phyloP scores from a whole-genome alignment of 163 green algal species.

The Chlamydomonas reinhardtii region DNA sequence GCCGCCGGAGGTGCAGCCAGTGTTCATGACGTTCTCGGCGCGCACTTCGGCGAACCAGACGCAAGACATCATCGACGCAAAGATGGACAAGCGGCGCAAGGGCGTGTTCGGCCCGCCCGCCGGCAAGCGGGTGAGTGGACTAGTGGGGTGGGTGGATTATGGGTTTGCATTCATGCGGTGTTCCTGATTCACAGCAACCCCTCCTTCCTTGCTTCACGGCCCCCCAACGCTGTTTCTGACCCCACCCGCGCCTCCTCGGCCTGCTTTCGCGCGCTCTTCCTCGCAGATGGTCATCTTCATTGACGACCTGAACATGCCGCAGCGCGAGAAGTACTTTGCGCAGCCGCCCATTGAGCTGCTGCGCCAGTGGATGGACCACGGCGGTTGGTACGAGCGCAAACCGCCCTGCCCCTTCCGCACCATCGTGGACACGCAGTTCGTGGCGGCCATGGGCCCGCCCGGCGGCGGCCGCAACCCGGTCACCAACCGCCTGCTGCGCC shows the following conservation, averaged over 20 bases:
- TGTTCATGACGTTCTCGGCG: constrained; percentile 87
- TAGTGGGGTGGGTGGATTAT: too few species aligned
- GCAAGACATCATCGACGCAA: constrained; percentile 82
- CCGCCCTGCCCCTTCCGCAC: constrained; percentile 78
- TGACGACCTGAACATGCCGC: constrained; percentile 90
- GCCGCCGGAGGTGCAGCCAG: constrained; percentile 59
- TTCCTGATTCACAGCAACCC: too few species aligned
- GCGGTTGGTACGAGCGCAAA: constrained; percentile 82
- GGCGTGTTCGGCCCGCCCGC: constrained; percentile 81
- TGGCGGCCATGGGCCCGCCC: constrained; percentile 78
- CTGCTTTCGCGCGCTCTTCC: too few species aligned
- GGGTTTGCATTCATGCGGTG: too few species aligned
- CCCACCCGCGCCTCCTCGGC: too few species aligned
- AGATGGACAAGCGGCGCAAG: constrained; percentile 92
- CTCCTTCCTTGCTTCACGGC: too few species aligned
- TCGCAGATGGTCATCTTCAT: constrained; percentile 76
- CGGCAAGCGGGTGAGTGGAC: constrained; percentile 65
- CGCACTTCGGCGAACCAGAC: constrained; percentile 81
- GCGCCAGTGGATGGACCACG: constrained; percentile 88
- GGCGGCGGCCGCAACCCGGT: constrained; percentile 90
- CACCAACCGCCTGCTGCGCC: constrained; percentile 80
- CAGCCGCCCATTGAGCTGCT: constrained; percentile 88
- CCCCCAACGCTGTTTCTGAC: too few species aligned
- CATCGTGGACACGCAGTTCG: constrained; percentile 82
- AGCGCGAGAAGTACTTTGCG: constrained; percentile 86